Evolutionary conservation across 2,329 filamentous ascomycete genomes (phyloP), one percentile per base, ranked within the genome.

Genomic region (Shiraia bambusicola): DNA sequence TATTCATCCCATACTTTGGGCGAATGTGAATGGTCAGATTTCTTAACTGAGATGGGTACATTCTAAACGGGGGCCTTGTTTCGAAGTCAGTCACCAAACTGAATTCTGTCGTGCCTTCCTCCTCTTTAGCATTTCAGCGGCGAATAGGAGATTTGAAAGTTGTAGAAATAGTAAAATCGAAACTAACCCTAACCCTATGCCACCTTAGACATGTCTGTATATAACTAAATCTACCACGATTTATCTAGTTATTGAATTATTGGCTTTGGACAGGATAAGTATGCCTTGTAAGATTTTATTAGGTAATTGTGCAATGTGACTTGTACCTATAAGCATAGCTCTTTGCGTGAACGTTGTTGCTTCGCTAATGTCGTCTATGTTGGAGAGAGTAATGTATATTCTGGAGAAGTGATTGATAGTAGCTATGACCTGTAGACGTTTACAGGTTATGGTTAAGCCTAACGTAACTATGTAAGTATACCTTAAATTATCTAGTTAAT

Each of bases 1-100:
- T 25, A 28, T 50, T 34, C 12, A 14, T 27, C 12, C 34, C 33
- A 15, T 22, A 24, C 13, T 24, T 25, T 24, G 28, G 34, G 1
- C 34, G 38, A 28, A 53, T 27, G 24, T 53, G 50, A 11, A 50
- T 26, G 3, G 50, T 50, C 37, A 53, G 29, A 16, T 40, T 46
- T 17, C 38, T 45, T 11, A 53, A 30, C 15, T 40, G n/a, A 8
- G 40, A 45, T 7, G 48, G 9, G 19, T 43, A 50, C 13, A 47
- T 28, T 12, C 39, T 14, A n/a, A 47, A 47, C n/a, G 47, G 41
- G 2, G 19, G 4, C 11, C 30, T 15, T 4, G 44, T 13, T 1
- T 31, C 22, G 16, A 42, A 37, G 22, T 45, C 19, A 6, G 31
- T 24, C 11, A 19, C 17, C 17, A 41, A 26, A 13, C 26, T 2